Evolutionary conservation across 2,329 filamentous ascomycete species (phyloP).

Genomic region (Xylaria polymorpha): DNA sequence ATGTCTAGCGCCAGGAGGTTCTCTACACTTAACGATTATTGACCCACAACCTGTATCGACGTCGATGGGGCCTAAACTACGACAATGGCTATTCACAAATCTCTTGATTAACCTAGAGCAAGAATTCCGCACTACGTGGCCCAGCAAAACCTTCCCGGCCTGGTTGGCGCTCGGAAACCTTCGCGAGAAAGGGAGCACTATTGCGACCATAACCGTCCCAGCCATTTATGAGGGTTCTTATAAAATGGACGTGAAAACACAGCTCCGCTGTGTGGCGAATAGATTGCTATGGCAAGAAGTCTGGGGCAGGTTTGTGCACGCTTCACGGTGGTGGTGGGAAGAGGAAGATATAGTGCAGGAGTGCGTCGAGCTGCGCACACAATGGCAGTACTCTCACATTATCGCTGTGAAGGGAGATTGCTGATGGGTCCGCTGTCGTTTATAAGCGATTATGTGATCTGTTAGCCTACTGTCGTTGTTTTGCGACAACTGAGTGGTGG

Average conservation of each 20-base stretch:
- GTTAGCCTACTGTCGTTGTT: background rate
- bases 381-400: constrained; percentile 69
- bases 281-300: constrained; percentile 70
- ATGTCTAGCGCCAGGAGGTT: constrained; percentile 65
- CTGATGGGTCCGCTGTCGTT: constrained; percentile 2
- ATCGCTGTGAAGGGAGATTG: constrained; percentile 62
- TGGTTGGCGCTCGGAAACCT: constrained; percentile 69
- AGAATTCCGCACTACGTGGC: constrained; percentile 69
- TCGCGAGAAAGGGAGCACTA: constrained; percentile 59
- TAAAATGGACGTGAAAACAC: constrained; percentile 51
- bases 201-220: constrained; percentile 62
- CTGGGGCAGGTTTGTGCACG: constrained; percentile 66
- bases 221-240: constrained; percentile 52
- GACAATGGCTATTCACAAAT: constrained; percentile 71
- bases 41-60: constrained; percentile 69
- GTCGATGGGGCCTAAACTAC: constrained; percentile 67
- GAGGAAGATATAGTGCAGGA: constrained; percentile 65
- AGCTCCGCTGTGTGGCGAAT: constrained; percentile 65
- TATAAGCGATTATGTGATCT: background rate
- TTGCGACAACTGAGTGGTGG: constrained; percentile 4
- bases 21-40: constrained; percentile 69
- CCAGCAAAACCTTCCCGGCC: constrained; percentile 66
- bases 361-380: constrained; percentile 64
- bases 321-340: constrained; percentile 71
- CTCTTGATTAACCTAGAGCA: constrained; percentile 69